A percentile compares a stretch with the other conserved stretches of the same genome.
These are phyloP conservation scores for Fraxinus angustifolia DNA, from an alignment of 305 asterid species.

Conservation along the genomic window DNA sequence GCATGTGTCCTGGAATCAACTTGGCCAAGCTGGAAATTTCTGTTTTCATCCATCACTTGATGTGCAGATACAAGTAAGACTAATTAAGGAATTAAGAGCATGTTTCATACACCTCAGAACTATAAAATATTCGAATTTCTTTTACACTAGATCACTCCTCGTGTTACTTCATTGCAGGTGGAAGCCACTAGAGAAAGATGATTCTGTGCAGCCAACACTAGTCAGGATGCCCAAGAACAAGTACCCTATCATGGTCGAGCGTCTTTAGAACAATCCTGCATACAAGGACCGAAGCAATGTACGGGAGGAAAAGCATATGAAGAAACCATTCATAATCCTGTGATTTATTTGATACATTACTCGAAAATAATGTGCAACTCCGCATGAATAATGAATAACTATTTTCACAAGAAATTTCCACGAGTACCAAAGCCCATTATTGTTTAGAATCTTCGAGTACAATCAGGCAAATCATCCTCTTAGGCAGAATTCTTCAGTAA, in stretches of 20 bases:
- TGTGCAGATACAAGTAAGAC: slow-evolving; percentile 69
- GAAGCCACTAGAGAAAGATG: slow-evolving; percentile 59
- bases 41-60: slow-evolving; percentile 70
- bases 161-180: slow-evolving; percentile 46
- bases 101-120: not conserved
- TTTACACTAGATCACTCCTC: not conserved
- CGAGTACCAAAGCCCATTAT: not conserved
- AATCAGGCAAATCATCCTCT: not conserved
- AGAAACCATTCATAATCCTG: not conserved
- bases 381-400: not conserved
- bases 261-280: slow-evolving; percentile 37
- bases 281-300: not conserved
- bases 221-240: slow-evolving; percentile 84
- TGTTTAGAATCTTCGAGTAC: not conserved
- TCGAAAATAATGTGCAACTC: not conserved
- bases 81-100: not conserved
- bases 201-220: slow-evolving; percentile 66
- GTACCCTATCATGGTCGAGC: slow-evolving; percentile 60
- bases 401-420: not conserved
- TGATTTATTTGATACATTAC: not conserved
- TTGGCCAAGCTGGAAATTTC: slow-evolving; percentile 78
- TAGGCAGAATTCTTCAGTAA: not conserved
- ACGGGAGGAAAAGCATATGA: not conserved
- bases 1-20: slow-evolving; percentile 91
- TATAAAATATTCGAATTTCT: not conserved